phyloP scores from a whole-genome alignment of 768 basidiomycete genomes.

The Heimioporus sp. region DNA sequence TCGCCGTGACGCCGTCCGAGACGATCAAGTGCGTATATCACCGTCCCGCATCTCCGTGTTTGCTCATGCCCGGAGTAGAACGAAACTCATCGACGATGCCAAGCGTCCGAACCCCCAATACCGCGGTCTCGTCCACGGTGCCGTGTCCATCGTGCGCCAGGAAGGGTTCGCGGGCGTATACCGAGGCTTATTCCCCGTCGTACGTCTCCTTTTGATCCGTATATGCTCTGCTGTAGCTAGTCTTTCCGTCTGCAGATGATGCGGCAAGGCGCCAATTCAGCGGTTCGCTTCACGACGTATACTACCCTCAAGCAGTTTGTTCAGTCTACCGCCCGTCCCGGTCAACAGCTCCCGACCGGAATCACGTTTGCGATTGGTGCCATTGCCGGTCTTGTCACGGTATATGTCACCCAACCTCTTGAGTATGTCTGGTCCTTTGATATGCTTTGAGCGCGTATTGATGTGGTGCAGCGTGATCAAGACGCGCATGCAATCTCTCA shows the following conservation, averaged over 20 bases:
- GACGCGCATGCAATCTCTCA: constrained; percentile 95
- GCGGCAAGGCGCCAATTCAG: constrained; percentile 97
- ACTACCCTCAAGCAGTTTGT: constrained; percentile 92
- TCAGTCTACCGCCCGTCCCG: constrained; percentile 78
- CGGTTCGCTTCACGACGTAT: constrained; percentile 94
- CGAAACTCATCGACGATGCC: constrained; percentile 94
- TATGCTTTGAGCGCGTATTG: not conserved
- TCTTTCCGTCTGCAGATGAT: constrained; percentile 63
- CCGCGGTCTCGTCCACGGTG: constrained; percentile 85
- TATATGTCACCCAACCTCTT: constrained; percentile 85
- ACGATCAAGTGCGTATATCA: constrained; percentile 85
- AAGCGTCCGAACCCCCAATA: constrained; percentile 84
- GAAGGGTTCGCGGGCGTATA: constrained; percentile 88
- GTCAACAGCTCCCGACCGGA: constrained; percentile 78
- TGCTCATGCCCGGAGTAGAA: constrained; percentile 48
- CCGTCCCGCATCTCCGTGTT: not conserved
- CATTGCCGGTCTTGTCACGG: constrained; percentile 91
- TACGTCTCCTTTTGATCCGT: constrained; percentile 38
- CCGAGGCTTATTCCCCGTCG: constrained; percentile 90
- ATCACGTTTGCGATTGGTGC: constrained; percentile 96
- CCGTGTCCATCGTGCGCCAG: constrained; percentile 70
- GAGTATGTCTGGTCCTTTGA: constrained; percentile 47
- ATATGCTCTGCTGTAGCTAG: not conserved
- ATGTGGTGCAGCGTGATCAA: constrained; percentile 75
- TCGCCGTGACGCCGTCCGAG: constrained; percentile 96